These are phyloP conservation scores for Citrus mangshanensis DNA, from an alignment of 345 rosid species.

Conservation along the genomic window DNA sequence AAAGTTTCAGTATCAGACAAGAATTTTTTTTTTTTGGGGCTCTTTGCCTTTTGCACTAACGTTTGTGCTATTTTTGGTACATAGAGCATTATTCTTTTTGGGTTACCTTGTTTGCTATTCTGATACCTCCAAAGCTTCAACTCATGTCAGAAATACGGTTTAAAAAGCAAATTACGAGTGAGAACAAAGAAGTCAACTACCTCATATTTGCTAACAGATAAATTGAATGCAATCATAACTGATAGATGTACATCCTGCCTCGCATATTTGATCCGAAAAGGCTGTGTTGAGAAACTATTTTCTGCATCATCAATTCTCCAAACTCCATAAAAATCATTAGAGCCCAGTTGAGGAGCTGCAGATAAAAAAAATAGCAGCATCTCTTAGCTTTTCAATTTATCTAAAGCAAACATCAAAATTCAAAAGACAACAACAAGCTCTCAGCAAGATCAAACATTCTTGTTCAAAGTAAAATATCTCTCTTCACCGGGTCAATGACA, in stretches of 20 bases:
- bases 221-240: constrained; percentile 36
- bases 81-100: too few species aligned
- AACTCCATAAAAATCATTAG: constrained; percentile 31
- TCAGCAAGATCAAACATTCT: not conserved
- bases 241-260: constrained; percentile 44
- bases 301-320: constrained; percentile 47
- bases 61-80: too few species aligned
- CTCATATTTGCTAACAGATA: constrained; percentile 24
- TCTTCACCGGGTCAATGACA: not conserved
- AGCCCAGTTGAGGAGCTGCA: constrained; percentile 35
- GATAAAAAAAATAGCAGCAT: not conserved
- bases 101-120: not conserved
- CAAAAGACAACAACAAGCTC: not conserved
- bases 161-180: not conserved
- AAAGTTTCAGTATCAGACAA: too few species aligned
- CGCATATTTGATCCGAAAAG: constrained; percentile 42
- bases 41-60: too few species aligned
- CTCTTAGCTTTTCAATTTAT: not conserved
- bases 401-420: not conserved
- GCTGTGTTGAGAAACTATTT: constrained; percentile 43
- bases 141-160: not conserved
- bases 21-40: too few species aligned
- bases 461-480: not conserved
- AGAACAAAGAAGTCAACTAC: constrained; percentile 14
- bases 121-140: constrained; percentile 5